Evolutionary conservation across 306 rosid species (phyloP).

Genomic region (Medicago arabica): DNA sequence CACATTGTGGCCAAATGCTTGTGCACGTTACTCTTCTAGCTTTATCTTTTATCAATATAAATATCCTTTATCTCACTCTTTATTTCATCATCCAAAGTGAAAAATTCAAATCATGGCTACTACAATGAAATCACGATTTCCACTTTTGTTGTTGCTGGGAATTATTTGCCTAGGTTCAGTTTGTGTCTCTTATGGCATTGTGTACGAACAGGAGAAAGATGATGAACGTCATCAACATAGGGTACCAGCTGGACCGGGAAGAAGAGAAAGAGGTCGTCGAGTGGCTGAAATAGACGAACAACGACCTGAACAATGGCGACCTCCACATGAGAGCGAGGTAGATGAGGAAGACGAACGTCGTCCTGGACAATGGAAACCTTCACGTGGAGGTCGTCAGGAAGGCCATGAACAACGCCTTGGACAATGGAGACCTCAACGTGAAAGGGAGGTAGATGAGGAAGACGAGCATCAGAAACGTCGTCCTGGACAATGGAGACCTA

Average conservation of each 20-base stretch:
- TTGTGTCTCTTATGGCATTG: not conserved
- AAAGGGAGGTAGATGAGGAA: not conserved
- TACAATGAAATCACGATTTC: slow-evolving; percentile 28
- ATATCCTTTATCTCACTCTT: not conserved
- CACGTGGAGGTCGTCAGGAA: not conserved
- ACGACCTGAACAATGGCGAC: not conserved
- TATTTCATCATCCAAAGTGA: slow-evolving; percentile 9
- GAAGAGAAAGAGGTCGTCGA: slow-evolving; percentile 5
- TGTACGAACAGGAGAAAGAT: not conserved
- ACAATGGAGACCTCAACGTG: not conserved
- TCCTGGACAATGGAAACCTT: not conserved
- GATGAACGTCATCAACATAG: not conserved
- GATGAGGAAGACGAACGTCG: not conserved
- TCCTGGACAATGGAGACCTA: not conserved
- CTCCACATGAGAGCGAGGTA: not conserved
- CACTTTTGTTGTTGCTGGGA: slow-evolving; percentile 40
- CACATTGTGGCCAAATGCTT: slow-evolving; percentile 12
- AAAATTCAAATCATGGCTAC: not conserved
- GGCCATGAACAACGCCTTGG: not conserved
- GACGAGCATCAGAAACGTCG: not conserved
- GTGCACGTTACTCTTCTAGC: not conserved
- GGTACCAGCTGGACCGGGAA: slow-evolving; percentile 4
- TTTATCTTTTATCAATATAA: slow-evolving; percentile 20
- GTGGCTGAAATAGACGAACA: slow-evolving; percentile 28
- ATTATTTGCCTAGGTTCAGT: slow-evolving; percentile 37